Conservation (phyloP, 306 rosid genomes). For the Dalbergia oliveri region DNA sequence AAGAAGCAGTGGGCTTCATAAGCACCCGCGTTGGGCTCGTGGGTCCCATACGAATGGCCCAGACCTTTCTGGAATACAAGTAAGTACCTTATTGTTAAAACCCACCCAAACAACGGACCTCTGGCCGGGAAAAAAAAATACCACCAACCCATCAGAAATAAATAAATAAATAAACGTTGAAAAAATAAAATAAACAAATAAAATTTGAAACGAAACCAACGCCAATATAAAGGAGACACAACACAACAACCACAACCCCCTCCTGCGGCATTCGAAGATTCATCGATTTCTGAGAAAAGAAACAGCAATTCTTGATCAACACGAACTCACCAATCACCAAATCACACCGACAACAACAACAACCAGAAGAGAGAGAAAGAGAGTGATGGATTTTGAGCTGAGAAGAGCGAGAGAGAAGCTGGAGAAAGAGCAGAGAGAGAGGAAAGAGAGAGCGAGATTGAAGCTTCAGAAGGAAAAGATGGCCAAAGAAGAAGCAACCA, state of each 20-base stretch:
- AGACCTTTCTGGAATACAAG: conserved; percentile 46
- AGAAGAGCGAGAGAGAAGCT: conserved; percentile 93
- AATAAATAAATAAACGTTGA: neutral
- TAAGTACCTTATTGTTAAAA: neutral
- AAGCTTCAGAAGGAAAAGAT: conserved; percentile 71
- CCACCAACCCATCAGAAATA: neutral
- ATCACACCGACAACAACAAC: neutral
- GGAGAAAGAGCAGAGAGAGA: conserved; percentile 86
- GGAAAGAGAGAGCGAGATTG: conserved; percentile 57
- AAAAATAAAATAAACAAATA: neutral
- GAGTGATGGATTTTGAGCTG: conserved; percentile 87
- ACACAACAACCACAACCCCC: neutral
- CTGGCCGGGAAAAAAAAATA: too few species aligned
- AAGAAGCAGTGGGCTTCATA: neutral
- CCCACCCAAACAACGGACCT: neutral
- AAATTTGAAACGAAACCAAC: neutral
- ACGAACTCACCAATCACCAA: conserved; percentile 36
- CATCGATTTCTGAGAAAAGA: neutral
- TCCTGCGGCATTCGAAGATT: neutral
- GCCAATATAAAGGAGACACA: neutral
- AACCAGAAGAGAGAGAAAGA: conserved; percentile 4
- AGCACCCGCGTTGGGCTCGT: neutral
- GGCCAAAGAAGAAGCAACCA: conserved; percentile 71
- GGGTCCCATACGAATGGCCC: conserved; percentile 48
- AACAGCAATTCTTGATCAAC: conserved; percentile 21